phyloP scores from a whole-genome alignment of 345 rosid species.

The Acer campestre region DNA sequence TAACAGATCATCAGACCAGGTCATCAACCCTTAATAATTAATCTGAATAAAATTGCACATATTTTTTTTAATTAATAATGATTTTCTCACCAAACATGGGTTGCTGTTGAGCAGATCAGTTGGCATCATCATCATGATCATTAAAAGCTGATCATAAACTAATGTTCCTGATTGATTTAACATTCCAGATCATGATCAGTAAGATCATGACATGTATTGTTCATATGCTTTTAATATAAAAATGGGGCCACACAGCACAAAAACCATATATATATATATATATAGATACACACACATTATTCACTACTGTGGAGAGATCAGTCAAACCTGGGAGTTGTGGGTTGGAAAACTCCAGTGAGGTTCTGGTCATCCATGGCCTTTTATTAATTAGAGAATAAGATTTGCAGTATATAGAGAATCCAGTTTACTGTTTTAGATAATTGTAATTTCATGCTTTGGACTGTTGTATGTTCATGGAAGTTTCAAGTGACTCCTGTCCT shows the following conservation, averaged over 20 bases:
- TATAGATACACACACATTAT: neutral
- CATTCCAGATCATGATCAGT: neutral
- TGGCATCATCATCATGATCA: slow-evolving; percentile 16
- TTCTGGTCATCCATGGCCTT: slow-evolving; percentile 12
- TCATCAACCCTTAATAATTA: neutral
- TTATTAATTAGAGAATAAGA: neutral
- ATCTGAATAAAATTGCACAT: neutral
- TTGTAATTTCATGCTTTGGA: slow-evolving; percentile 3
- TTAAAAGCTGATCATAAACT: neutral
- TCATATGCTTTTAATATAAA: neutral
- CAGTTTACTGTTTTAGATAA: neutral
- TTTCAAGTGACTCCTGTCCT: slow-evolving; percentile 18
- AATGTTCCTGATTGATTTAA: neutral
- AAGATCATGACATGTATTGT: neutral
- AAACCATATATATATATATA: neutral
- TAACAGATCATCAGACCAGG: neutral
- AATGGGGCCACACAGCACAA: neutral
- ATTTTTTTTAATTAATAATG: too few species aligned
- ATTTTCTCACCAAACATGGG: neutral
- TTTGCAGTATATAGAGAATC: neutral
- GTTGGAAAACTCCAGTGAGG: slow-evolving; percentile 28
- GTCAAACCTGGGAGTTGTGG: slow-evolving; percentile 23
- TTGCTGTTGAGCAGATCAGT: neutral
- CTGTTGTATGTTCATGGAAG: slow-evolving; percentile 24
- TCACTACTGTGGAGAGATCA: neutral